A percentile compares a stretch with the other conserved stretches of the same genome.
These are phyloP conservation scores for Cryptomeria japonica DNA, from an alignment of 75 land plant genomes.

Conservation along the genomic window DNA sequence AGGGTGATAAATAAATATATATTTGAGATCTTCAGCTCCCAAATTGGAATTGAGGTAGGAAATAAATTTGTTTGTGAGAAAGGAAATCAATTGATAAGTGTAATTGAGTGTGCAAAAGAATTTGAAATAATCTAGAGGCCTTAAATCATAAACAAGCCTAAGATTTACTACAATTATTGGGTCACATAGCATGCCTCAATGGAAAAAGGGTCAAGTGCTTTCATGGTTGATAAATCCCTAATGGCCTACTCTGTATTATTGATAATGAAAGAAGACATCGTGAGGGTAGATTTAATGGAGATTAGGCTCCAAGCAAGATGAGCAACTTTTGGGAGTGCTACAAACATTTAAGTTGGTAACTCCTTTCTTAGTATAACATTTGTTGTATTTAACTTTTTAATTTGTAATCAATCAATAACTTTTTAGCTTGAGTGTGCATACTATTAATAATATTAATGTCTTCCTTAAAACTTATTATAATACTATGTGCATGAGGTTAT, in stretches of 20 bases:
- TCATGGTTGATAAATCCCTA: conserved; percentile 45
- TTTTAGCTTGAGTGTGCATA: no score
- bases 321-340: conserved; percentile 15
- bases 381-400: no score
- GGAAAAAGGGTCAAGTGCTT: conserved; percentile 58
- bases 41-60: not conserved
- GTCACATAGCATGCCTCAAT: conserved; percentile 68
- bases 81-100: conserved; percentile 25
- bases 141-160: conserved; percentile 72
- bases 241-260: conserved; percentile 11
- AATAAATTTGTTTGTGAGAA: conserved; percentile 33
- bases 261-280: conserved; percentile 17
- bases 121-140: conserved; percentile 48
- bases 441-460: no score
- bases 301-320: conserved; percentile 31
- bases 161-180: conserved; percentile 59
- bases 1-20: no score
- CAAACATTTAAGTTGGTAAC: no score
- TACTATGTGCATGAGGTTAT: no score
- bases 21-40: conserved; percentile 34
- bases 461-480: no score
- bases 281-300: conserved; percentile 33
- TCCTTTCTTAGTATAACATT: no score
- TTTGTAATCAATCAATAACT: no score
- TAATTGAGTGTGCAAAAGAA: conserved; percentile 77